Percentiles rank a stretch among this genome's conserved stretches.
Conservation (phyloP, 2,329 filamentous ascomycete genomes). For the Bertia moriformis region DNA sequence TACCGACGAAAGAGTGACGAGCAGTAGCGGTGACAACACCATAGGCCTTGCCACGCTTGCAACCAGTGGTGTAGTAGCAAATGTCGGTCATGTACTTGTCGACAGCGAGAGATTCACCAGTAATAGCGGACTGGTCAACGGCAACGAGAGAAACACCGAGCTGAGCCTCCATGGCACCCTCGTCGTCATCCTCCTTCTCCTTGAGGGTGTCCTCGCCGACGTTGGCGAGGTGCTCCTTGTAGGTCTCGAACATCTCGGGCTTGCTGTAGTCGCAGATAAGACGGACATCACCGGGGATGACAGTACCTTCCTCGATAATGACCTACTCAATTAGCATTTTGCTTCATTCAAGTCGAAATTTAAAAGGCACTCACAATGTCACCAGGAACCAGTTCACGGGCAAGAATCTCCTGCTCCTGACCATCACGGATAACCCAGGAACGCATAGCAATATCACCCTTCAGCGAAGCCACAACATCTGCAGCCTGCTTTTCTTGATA, state of each 20-base stretch:
- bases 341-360: not conserved
- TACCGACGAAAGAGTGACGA: conserved; percentile 57
- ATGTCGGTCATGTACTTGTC: conserved; percentile 60
- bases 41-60: conserved; percentile 63
- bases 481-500: conserved; percentile 67
- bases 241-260: conserved; percentile 51
- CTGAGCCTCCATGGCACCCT: conserved; percentile 32
- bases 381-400: conserved; percentile 57
- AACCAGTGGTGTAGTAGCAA: conserved; percentile 62
- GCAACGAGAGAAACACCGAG: conserved; percentile 51
- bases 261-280: conserved; percentile 58
- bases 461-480: conserved; percentile 56
- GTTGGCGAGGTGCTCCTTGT: conserved; percentile 46
- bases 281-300: conserved; percentile 52
- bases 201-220: conserved; percentile 36
- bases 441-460: conserved; percentile 65
- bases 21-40: conserved; percentile 48
- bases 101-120: conserved; percentile 59
- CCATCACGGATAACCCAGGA: conserved; percentile 53
- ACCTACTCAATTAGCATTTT: conserved; percentile 21
- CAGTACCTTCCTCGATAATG: conserved; percentile 53
- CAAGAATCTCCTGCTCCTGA: conserved; percentile 50
- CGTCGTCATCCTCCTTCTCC: conserved; percentile 43
- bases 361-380: conserved; percentile 39
- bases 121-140: conserved; percentile 61